Conservation (phyloP, 768 basidiomycete species). For the Russula foetens region DNA sequence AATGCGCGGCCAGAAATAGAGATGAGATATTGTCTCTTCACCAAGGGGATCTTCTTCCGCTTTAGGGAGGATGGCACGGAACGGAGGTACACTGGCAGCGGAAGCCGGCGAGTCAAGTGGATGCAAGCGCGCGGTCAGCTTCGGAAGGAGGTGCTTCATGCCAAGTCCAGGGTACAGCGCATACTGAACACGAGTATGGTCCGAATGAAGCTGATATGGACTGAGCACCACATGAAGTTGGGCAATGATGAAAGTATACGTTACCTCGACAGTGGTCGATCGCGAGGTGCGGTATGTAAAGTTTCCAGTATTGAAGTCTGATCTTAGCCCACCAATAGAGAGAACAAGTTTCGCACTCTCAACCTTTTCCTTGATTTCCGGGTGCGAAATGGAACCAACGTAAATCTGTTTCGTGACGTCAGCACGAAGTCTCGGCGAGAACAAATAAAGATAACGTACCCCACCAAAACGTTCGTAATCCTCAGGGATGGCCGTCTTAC, state of each 20-base stretch:
- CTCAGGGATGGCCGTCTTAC: conserved; percentile 71
- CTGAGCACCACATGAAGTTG: neutral
- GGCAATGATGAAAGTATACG: neutral
- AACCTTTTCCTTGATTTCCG: conserved; percentile 59
- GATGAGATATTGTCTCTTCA: conserved; percentile 55
- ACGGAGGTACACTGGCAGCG: conserved; percentile 40
- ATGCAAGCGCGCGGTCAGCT: conserved; percentile 49
- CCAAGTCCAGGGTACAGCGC: conserved; percentile 58
- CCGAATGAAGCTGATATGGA: conserved; percentile 60
- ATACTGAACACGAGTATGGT: conserved; percentile 56
- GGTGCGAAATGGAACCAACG: conserved; percentile 61
- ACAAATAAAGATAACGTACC: conserved; percentile 35
- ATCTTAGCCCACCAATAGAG: conserved; percentile 60
- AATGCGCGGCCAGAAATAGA: conserved; percentile 79
- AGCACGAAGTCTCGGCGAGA: neutral
- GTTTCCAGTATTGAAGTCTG: conserved; percentile 85
- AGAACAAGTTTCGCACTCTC: conserved; percentile 71
- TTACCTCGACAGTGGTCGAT: conserved; percentile 54
- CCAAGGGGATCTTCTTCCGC: conserved; percentile 37
- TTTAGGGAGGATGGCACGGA: conserved; percentile 27
- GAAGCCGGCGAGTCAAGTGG: conserved; percentile 33
- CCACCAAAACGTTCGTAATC: conserved; percentile 69
- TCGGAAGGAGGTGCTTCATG: conserved; percentile 72
- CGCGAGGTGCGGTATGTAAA: conserved; percentile 69
- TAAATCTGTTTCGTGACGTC: conserved; percentile 46